These are phyloP conservation scores for Epichloe typhina DNA, from an alignment of 2,329 filamentous ascomycete genomes.

Conservation along the genomic window DNA sequence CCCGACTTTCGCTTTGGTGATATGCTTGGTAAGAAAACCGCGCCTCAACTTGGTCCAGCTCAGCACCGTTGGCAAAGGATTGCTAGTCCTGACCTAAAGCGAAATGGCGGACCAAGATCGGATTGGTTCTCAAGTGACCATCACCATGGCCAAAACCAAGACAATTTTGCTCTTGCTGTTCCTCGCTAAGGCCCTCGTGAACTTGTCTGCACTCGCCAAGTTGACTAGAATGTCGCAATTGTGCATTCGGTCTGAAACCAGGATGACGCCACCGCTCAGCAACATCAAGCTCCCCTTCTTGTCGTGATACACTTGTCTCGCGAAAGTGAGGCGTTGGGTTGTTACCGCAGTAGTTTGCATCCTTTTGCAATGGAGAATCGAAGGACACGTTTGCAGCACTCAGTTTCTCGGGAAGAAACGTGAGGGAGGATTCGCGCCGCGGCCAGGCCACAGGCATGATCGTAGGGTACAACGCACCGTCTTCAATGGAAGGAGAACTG, in stretches of 20 bases:
- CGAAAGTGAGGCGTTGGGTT: slow-evolving; percentile 16
- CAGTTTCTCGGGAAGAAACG: slow-evolving; percentile 20
- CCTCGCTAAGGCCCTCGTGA: slow-evolving; percentile 12
- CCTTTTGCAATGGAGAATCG: slow-evolving; percentile 16
- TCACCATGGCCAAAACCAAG: not conserved
- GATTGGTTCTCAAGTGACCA: not conserved
- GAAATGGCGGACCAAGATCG: not conserved
- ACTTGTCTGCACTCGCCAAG: slow-evolving; percentile 19
- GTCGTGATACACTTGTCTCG: slow-evolving; percentile 9
- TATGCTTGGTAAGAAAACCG: not conserved
- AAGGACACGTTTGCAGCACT: slow-evolving; percentile 16
- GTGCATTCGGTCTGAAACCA: slow-evolving; percentile 20
- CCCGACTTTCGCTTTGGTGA: not conserved
- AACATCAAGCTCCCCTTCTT: not conserved
- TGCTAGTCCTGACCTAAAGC: slow-evolving; percentile 3
- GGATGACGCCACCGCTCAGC: slow-evolving; percentile 10
- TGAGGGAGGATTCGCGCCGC: slow-evolving; percentile 30
- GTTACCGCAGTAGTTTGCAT: slow-evolving; percentile 18
- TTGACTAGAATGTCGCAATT: slow-evolving; percentile 22
- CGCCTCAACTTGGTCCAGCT: not conserved
- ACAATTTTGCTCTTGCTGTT: slow-evolving; percentile 13
- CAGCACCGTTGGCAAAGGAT: not conserved
- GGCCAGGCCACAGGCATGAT: slow-evolving; percentile 27
- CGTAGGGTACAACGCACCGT: slow-evolving; percentile 65
- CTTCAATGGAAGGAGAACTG: slow-evolving; percentile 95